Evolutionary conservation across 805 yeast genomes (phyloP).

Genomic region (Wickerhamomyces queroliae): DNA sequence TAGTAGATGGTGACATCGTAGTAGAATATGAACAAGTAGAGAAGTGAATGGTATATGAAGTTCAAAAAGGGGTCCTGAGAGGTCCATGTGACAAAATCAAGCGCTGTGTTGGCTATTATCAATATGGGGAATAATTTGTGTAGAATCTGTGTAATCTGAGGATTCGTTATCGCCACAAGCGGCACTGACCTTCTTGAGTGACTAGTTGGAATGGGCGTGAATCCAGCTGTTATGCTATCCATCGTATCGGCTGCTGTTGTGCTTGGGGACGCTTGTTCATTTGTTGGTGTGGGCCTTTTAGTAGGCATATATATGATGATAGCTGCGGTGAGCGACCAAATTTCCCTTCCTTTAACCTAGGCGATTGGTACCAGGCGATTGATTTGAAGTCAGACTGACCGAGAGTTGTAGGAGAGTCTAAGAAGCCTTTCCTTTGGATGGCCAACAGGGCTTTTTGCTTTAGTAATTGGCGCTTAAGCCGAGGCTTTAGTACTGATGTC

Average conservation of each 20-base stretch:
- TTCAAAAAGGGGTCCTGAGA: slow-evolving; percentile 36
- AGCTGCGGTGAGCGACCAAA: no score
- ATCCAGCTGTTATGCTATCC: slow-evolving; percentile 3
- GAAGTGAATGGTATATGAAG: slow-evolving; percentile 30
- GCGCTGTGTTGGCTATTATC: slow-evolving; percentile 32
- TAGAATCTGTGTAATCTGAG: slow-evolving; percentile 36
- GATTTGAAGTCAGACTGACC: no score
- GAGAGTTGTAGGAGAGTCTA: no score
- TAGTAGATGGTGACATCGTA: slow-evolving; percentile 27
- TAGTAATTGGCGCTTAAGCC: no score
- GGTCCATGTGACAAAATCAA: slow-evolving; percentile 43
- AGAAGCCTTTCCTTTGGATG: no score
- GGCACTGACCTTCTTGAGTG: slow-evolving; percentile 2
- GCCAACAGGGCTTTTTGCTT: no score
- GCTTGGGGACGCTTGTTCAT: neutral
- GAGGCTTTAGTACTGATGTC: no score
- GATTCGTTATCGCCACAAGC: slow-evolving; percentile 14
- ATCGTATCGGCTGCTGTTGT: neutral
- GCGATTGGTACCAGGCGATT: no score
- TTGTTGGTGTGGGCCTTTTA: neutral
- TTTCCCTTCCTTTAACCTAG: no score
- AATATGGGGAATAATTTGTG: slow-evolving; percentile 40
- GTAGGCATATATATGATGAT: neutral
- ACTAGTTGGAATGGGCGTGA: slow-evolving; percentile 3
- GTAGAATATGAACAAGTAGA: slow-evolving; percentile 32